Base-by-base conservation (phyloP, 345 rosid genomes). In the Corchorus olitorius region DNA sequence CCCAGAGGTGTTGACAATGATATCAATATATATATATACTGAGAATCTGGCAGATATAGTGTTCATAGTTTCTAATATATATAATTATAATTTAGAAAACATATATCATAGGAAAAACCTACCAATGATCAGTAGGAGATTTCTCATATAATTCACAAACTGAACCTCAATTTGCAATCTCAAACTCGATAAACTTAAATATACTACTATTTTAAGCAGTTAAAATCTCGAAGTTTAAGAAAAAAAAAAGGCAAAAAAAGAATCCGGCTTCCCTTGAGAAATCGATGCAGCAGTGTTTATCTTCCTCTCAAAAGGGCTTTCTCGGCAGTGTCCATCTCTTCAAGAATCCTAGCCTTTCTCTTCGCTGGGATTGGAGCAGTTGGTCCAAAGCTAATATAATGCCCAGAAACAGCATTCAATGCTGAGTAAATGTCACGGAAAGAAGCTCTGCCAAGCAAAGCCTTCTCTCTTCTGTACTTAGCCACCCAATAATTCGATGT, bases 341-440 rank as follows among this genome's bases (percentile, higher is more conserved):
- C 97, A 78, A 95, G 91, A 80, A 95, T 95, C 86, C 98, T 92
- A 0, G 87, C 90, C 84, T 77, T 90, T 75, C 98, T 84, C 88
- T 96, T 95, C 0, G 89, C 85, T 2, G 97, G 98, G 74, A 95
- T 87, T 12, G 96, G 97, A 50, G 97, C 87, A 0, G 98, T 90
- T 3, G 98, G 98, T 48, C 99, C 99, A 62, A 95, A 95, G 87
- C 98, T 95, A 75, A 95, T 86, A 76, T 95, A 93, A 82, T 95
- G 98, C 6, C 97, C 97, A 0, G 97, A 90, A 48, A 95, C 94
- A 10, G 94, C 99, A 70, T 95, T 95, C 85, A 95, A 75, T 1
- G 99, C 98, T 15, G 97, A 93, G 81, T 95, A 95, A 0, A 93
- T 92, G 74, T 95, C 99, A 27, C 98, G 70, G 52, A 88, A 95